Percentiles rank a stretch among this genome's conserved stretches.
phyloP scores from a whole-genome alignment of 2,329 filamentous ascomycete genomes.

The Alternaria arborescens region DNA sequence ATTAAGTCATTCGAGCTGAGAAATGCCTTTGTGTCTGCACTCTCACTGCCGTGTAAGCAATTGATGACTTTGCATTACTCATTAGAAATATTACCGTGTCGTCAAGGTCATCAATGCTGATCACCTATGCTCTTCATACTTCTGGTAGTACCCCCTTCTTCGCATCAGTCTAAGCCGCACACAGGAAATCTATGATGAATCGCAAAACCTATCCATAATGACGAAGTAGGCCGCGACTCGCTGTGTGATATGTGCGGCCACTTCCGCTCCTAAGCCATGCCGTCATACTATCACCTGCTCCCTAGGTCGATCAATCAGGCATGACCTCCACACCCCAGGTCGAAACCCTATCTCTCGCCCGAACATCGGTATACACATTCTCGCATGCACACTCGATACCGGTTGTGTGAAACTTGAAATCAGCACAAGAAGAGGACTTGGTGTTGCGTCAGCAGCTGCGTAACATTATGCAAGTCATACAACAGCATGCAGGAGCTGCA shows the following conservation, averaged over 20 bases:
- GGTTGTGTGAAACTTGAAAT: conserved; percentile 2
- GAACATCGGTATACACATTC: conserved; percentile 7
- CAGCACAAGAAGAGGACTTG: background rate
- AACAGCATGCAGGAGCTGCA: conserved; percentile 5
- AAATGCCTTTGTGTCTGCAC: background rate
- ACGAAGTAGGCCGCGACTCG: background rate
- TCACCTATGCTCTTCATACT: background rate
- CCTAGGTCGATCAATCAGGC: background rate
- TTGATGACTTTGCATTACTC: background rate
- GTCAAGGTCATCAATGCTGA: background rate
- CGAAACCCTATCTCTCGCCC: conserved; percentile 5
- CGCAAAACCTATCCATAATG: background rate
- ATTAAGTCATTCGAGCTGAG: background rate
- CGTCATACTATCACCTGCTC: conserved; percentile 4
- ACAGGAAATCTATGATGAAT: background rate
- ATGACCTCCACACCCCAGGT: background rate
- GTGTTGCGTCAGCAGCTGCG: conserved; percentile 17
- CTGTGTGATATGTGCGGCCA: background rate
- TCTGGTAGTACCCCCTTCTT: background rate
- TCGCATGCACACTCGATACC: background rate
- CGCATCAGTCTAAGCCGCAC: background rate
- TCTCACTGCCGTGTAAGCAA: background rate
- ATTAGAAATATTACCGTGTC: background rate
- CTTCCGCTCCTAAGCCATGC: conserved; percentile 1
- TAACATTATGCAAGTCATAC: conserved; percentile 18